Conservation (phyloP, 345 rosid species). For the Rhodomyrtus tomentosa region DNA sequence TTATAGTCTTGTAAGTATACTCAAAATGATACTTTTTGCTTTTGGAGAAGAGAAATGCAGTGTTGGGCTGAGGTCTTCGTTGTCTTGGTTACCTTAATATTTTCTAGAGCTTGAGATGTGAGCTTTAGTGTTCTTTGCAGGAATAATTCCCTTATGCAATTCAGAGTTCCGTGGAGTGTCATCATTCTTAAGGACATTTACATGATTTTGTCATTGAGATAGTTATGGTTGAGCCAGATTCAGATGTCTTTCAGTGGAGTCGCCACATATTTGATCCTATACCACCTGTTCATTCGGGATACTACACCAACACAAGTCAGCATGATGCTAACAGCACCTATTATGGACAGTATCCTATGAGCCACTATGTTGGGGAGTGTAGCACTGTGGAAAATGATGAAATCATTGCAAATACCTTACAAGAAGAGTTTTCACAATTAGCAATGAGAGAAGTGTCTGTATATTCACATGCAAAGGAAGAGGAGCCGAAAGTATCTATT, state of each 20-base stretch:
- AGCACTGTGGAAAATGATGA: constrained; percentile 70
- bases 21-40: background rate
- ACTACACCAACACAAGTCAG: constrained; percentile 30
- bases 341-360: constrained; percentile 27
- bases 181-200: background rate
- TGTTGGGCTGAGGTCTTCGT: background rate
- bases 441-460: constrained; percentile 39
- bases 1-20: background rate
- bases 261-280: constrained; percentile 40
- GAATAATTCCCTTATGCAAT: background rate
- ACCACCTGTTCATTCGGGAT: constrained; percentile 36
- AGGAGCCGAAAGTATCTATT: constrained; percentile 16
- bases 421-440: constrained; percentile 79
- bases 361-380: constrained; percentile 33
- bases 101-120: background rate
- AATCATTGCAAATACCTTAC: constrained; percentile 71
- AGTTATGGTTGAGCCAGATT: constrained; percentile 36
- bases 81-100: background rate
- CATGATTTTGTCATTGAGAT: constrained; percentile 1
- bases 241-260: constrained; percentile 48
- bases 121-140: background rate
- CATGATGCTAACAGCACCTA: constrained; percentile 19
- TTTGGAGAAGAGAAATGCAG: background rate
- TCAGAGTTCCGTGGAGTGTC: background rate
- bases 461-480: constrained; percentile 20